Base-by-base conservation (phyloP, 179 eudicot genomes). In the Gypsophila paniculata region DNA sequence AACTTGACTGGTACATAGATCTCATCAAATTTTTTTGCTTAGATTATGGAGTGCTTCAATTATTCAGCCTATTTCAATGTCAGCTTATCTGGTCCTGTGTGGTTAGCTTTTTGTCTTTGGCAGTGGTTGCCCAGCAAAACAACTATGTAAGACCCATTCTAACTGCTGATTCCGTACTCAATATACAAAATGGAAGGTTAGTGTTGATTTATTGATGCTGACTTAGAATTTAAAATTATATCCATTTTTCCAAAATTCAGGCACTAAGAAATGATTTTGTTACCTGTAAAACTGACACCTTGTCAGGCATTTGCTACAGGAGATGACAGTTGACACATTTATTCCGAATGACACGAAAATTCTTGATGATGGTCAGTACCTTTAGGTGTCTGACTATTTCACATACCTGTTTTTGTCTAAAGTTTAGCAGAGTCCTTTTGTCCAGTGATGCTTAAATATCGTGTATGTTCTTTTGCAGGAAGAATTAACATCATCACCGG, bases 301-400 rank as follows among this genome's bases (percentile, higher is more conserved):
- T 65, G 61, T 36, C 85, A 95, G 99, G 78, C 99, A 95, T 90
- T 84, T 88, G 77, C 85, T 95, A 87, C 99, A 95, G 89, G 99
- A 95, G 80, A 91, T 95, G 95, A 84, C 96, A 39, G 99, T 92
- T 21, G 99, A 92, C 80, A 92, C 93, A 67, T 95, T 90, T 85
- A 92, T 95, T 70, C 97, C 99, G 14, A 95, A 95, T 81, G 95
- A 95, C 80, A 92, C 97, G 55, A 88, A 82, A 73, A 85, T 95
- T 72, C 66, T 73, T 61, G 85, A 90, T 78, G 86, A 87, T 65
- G 97, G 96, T 86, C 72, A 67, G 48, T 61, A 25, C 13, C 21
- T 38, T 36, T 44, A 75, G 23, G 57, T 39, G 66, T 74, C 51
- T 59, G 22, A 6, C 51, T 22, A 60, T 49, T 52, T 29, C 11